Evolutionary conservation across 805 yeast species (phyloP).

Genomic region (Saccharomycopsis microspora): DNA sequence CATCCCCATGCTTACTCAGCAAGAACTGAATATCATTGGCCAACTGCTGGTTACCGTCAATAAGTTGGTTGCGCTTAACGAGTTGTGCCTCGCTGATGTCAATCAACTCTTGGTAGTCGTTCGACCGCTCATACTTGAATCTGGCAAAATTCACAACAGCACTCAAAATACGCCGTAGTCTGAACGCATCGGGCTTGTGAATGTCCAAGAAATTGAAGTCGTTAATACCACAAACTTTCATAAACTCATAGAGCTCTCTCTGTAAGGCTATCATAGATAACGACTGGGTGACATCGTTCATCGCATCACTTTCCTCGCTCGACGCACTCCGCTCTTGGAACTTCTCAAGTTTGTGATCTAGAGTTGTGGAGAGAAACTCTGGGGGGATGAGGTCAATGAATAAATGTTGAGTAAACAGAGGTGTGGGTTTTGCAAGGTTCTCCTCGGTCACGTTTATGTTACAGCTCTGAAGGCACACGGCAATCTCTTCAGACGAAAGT

Average conservation of each 20-base stretch:
- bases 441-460: slow-evolving; percentile 53
- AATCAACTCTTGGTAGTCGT: slow-evolving; percentile 55
- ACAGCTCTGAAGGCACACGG: slow-evolving; percentile 48
- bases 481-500: slow-evolving; percentile 47
- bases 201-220: slow-evolving; percentile 72
- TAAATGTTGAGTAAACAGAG: slow-evolving; percentile 19
- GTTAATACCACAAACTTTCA: slow-evolving; percentile 61
- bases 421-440: slow-evolving; percentile 43
- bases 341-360: slow-evolving; percentile 49
- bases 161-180: slow-evolving; percentile 58
- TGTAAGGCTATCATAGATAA: slow-evolving; percentile 45
- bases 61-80: slow-evolving; percentile 32
- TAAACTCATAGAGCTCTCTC: slow-evolving; percentile 47
- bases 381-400: slow-evolving; percentile 15
- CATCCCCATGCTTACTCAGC: slow-evolving; percentile 21
- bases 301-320: slow-evolving; percentile 16
- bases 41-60: slow-evolving; percentile 29
- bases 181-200: slow-evolving; percentile 59
- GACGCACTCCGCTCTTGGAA: slow-evolving; percentile 27
- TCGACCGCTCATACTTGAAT: slow-evolving; percentile 66
- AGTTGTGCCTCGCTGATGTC: slow-evolving; percentile 39
- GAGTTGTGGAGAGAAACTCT: slow-evolving; percentile 40
- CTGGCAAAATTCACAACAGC: slow-evolving; percentile 81
- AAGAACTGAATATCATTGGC: slow-evolving; percentile 26
- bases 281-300: slow-evolving; percentile 28